A percentile compares a stretch with the other conserved stretches of the same genome.
These are phyloP conservation scores for Colletotrichum sp. DNA, from an alignment of 2,329 filamentous ascomycete species.

Conservation along the genomic window DNA sequence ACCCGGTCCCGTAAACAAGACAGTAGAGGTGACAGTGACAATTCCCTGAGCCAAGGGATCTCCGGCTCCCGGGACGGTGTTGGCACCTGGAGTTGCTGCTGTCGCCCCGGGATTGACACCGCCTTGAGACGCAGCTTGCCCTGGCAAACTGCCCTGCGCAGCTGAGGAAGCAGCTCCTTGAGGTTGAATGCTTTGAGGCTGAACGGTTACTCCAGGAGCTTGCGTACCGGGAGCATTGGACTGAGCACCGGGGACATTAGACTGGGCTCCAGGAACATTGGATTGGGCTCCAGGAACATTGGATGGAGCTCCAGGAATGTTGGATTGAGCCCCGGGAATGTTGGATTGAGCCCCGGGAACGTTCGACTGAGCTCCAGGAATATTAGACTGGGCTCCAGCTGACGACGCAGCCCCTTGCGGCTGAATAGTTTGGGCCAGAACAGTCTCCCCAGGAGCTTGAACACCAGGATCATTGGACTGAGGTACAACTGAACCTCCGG, in stretches of 20 bases:
- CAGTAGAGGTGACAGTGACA: background rate
- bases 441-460: background rate
- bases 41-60: background rate
- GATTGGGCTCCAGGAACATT: background rate
- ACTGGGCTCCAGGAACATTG: background rate
- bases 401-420: background rate
- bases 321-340: background rate
- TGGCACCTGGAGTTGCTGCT: background rate
- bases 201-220: background rate
- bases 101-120: background rate
- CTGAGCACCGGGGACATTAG: background rate
- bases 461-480: background rate
- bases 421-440: background rate
- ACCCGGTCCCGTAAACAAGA: background rate
- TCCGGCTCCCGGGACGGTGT: background rate
- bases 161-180: background rate
- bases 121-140: background rate
- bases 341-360: background rate
- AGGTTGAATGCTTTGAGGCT: background rate
- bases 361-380: background rate
- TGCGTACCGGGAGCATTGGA: background rate
- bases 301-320: background rate
- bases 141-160: background rate
- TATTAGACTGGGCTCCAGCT: background rate
- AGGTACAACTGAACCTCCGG: background rate